phyloP scores from a whole-genome alignment of 345 rosid species.

The Eucalyptus polyanthemos region DNA sequence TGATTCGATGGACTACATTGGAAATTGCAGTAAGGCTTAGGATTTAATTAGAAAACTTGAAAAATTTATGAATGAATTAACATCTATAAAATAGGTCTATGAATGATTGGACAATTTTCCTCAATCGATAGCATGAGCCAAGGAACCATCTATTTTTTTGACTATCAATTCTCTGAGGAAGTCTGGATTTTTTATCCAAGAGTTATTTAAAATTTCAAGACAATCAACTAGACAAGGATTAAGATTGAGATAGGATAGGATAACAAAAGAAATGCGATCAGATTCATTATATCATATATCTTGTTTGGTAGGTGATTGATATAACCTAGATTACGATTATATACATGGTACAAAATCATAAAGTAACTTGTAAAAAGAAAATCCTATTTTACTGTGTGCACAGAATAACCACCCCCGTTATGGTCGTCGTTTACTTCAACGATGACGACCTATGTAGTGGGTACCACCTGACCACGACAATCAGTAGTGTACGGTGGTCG shows the following conservation, averaged over 20 bases:
- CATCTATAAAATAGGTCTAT: not conserved
- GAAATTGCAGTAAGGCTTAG: not conserved
- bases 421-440: not conserved
- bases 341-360: not conserved
- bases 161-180: not conserved
- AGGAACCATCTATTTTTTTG: not conserved
- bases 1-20: fast-evolving
- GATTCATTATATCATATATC: not conserved
- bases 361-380: not conserved
- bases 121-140: not conserved
- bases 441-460: not conserved
- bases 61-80: not conserved
- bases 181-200: not conserved
- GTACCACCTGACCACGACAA: not conserved
- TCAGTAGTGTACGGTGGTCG: not conserved
- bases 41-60: not conserved
- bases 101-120: not conserved
- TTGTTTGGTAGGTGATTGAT: not conserved
- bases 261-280: not conserved
- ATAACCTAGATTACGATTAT: not conserved
- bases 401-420: not conserved
- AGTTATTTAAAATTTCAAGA: not conserved
- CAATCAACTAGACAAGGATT: not conserved
- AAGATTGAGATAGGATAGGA: not conserved
- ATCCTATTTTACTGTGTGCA: not conserved